Base-by-base conservation (phyloP, 2,329 filamentous ascomycete genomes). In the Acephala macrosclerotiorum region DNA sequence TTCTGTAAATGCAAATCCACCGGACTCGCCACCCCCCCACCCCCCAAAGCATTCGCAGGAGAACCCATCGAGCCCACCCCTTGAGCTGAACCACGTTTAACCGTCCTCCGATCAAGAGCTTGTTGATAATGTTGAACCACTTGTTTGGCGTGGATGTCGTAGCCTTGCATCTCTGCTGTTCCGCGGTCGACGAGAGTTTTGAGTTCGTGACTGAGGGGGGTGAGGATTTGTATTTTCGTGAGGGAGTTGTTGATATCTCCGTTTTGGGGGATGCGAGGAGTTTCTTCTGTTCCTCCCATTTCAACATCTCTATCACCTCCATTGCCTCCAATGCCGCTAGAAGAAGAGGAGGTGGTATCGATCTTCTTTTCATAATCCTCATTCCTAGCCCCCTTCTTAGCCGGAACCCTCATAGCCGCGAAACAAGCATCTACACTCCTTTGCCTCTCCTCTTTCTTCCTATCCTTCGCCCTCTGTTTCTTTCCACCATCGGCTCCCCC, bases 401-500 rank as follows among this genome's bases (percentile, higher is more conserved):
- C 71, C 56, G 75, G 70, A 40, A 76, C 72, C 56, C 77, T 77
- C 38, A 80, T 66, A n/a, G 75, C 71, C 66, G 77, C 69, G 58
- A 82, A 77, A 66, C 79, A 77, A 20, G 75, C 73, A 72, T 80
- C 81, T 64, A 83, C 80, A 5, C 78, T 79, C 61, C 78, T 38
- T 56, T 56, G 55, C 29, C 53, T 58, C 38, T 58, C n/a, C 40
- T 33, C 18, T 53, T 62, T 40, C 22, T 36, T 20, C n/a, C 26
- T 16, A 8, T 56, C 49, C 7, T 56, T 51, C 4, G 51, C n/a
- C n/a, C n/a, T n/a, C n/a, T n/a, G n/a, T n/a, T n/a, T n/a, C n/a
- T n/a, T n/a, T n/a, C n/a, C n/a, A n/a, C n/a, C n/a, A n/a, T n/a
- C n/a, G n/a, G n/a, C n/a, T n/a, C n/a, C n/a, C n/a, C n/a, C n/a